Conservation (phyloP, 306 rosid genomes). For the Citrullus mucosospermus region DNA sequence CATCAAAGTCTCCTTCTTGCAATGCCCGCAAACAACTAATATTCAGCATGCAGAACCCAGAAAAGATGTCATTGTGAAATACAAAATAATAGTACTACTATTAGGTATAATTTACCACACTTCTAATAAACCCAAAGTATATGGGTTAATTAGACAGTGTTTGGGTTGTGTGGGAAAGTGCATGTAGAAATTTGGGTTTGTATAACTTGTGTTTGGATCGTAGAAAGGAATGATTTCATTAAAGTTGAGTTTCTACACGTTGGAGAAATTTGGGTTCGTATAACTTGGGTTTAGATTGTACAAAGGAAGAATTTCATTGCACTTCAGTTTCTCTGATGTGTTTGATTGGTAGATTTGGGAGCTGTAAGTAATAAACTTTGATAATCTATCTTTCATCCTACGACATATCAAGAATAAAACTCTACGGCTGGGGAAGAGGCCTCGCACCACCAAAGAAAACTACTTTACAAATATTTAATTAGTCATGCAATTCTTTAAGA, state of each 20-base stretch:
- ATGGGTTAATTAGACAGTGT: background rate
- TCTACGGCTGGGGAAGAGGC: too few relatives aligned
- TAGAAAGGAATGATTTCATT: background rate
- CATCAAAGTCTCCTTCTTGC: conserved; percentile 60
- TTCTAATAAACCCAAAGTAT: background rate
- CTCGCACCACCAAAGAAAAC: too few relatives aligned
- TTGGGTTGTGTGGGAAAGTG: background rate
- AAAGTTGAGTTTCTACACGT: too few relatives aligned
- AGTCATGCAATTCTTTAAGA: background rate
- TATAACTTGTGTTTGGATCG: background rate
- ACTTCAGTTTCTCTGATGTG: too few relatives aligned
- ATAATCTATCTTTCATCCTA: too few relatives aligned
- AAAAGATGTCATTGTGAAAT: background rate
- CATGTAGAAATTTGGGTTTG: background rate
- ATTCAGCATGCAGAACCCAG: conserved; percentile 4
- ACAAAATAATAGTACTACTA: background rate
- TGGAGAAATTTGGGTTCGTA: too few relatives aligned
- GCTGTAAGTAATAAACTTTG: too few relatives aligned
- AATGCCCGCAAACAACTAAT: conserved; percentile 83
- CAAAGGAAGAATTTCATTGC: too few relatives aligned
- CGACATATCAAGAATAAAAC: too few relatives aligned
- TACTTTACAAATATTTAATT: background rate
- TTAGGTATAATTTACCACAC: background rate
- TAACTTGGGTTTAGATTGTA: too few relatives aligned
- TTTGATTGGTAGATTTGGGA: too few relatives aligned